Percentiles rank a stretch among this genome's conserved stretches.
Evolutionary conservation across 2,329 filamentous ascomycete species (phyloP).

Genomic region (Cercospora zeina): DNA sequence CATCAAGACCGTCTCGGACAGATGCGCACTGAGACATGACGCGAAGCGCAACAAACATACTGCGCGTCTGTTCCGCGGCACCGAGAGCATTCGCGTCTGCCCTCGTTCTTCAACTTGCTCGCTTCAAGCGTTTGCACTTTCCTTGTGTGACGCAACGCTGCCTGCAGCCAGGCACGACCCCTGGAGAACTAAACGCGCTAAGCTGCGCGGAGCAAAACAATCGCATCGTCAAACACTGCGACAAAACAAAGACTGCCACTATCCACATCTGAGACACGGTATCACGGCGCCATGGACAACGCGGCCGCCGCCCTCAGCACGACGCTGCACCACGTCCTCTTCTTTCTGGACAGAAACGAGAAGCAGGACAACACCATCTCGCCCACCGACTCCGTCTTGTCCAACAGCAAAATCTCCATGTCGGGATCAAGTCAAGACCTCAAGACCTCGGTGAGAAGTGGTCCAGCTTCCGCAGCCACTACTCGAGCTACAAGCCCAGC

Average conservation of each 20-base stretch:
- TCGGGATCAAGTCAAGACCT: not conserved
- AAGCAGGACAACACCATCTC: constrained; percentile 1
- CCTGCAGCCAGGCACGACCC: not conserved
- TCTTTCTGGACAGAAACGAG: constrained; percentile 23
- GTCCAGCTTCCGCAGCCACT: not conserved
- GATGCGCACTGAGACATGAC: not conserved
- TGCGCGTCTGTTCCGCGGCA: not conserved
- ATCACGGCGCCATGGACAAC: constrained; percentile 2
- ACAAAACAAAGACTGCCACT: not conserved
- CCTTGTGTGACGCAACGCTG: constrained; percentile 12
- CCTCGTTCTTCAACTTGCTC: not conserved
- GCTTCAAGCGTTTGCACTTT: constrained; percentile 6
- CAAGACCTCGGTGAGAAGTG: not conserved
- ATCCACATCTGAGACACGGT: not conserved
- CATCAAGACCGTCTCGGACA: not conserved
- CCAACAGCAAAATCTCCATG: not conserved
- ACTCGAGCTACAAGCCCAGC: constrained; percentile 1
- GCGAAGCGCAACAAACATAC: not conserved
- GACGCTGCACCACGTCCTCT: constrained; percentile 28
- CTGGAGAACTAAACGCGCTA: not conserved
- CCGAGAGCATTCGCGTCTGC: not conserved
- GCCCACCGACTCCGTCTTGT: not conserved
- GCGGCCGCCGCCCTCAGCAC: constrained; percentile 3
- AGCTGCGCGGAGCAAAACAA: not conserved
- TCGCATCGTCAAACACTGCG: constrained; percentile 1